Evolutionary conservation across 2,329 filamentous ascomycete genomes (phyloP).

Genomic region (Fusarium chaquense): DNA sequence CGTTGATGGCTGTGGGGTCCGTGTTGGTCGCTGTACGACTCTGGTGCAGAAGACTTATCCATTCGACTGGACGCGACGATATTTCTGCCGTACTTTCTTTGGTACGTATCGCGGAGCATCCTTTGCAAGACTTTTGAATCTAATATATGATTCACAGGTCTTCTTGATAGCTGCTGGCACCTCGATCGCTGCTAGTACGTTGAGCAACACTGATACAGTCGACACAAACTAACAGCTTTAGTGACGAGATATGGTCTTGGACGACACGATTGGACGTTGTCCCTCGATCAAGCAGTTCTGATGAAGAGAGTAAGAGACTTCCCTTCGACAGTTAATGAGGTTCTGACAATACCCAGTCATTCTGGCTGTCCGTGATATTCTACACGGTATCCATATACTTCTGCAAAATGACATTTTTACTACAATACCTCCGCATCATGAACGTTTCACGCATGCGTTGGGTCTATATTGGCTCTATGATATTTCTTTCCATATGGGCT

Average conservation of each 20-base stretch:
- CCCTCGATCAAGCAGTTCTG: not conserved
- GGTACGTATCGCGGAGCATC: not conserved
- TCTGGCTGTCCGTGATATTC: constrained; percentile 38
- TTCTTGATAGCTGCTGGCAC: constrained; percentile 22
- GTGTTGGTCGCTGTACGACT: constrained; percentile 29
- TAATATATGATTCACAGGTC: not conserved
- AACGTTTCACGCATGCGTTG: constrained; percentile 23
- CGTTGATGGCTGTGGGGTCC: constrained; percentile 15
- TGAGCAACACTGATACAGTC: fast-evolving
- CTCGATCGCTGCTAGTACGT: constrained; percentile 27
- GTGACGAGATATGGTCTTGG: constrained; percentile 41
- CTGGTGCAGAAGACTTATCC: constrained; percentile 17
- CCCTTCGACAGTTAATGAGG: fast-evolving
- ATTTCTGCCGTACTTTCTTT: constrained; percentile 1
- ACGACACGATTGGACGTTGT: constrained; percentile 26
- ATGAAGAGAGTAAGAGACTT: constrained; percentile 1
- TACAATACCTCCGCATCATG: constrained; percentile 41
- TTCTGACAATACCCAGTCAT: constrained; percentile 9
- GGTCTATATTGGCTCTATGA: not conserved
- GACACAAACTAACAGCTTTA: constrained; percentile 1
- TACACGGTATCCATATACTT: constrained; percentile 14
- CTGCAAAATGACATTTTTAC: constrained; percentile 32
- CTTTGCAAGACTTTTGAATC: fast-evolving
- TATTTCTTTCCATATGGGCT: constrained; percentile 6
- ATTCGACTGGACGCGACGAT: constrained; percentile 28